Percentiles rank a stretch among this genome's conserved stretches.
Evolutionary conservation across 177 flowering plant genomes (phyloP).

Genomic region (Tripterygium wilfordii): DNA sequence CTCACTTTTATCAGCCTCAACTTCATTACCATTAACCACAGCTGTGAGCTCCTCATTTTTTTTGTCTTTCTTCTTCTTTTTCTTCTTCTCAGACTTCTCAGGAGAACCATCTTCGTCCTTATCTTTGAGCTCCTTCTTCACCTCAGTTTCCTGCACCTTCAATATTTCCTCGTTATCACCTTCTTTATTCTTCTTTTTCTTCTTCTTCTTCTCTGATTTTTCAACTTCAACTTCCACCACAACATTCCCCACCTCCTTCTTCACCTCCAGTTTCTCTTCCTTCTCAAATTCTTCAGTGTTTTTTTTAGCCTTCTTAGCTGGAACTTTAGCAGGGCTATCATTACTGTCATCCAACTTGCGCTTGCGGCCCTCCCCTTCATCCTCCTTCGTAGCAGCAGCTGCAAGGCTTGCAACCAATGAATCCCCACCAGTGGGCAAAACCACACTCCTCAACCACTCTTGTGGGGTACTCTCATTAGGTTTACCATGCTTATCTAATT

Average conservation of each 20-base stretch:
- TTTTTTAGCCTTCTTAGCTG: constrained; percentile 41
- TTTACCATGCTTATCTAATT: constrained; percentile 81
- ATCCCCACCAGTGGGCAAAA: constrained; percentile 70
- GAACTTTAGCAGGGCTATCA: constrained; percentile 27
- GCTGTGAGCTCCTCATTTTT: constrained; percentile 18
- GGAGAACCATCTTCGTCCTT: constrained; percentile 7
- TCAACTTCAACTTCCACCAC: constrained; percentile 16
- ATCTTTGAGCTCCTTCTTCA: constrained; percentile 29
- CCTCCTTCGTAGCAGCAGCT: constrained; percentile 28
- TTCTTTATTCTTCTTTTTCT: too few relatives aligned
- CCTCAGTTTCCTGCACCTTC: too few relatives aligned
- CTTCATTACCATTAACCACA: constrained; percentile 8
- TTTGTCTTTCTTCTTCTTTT: constrained; percentile 33
- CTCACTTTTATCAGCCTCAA: constrained; percentile 26
- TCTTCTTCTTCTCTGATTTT: too few relatives aligned
- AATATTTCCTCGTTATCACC: too few relatives aligned
- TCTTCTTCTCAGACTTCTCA: constrained; percentile 33
- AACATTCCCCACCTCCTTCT: constrained; percentile 1
- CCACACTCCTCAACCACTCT: constrained; percentile 81
- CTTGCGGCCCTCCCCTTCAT: constrained; percentile 37
- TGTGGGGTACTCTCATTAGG: constrained; percentile 70
- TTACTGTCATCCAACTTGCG: constrained; percentile 36
- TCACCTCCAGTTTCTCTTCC: not conserved
- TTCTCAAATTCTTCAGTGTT: not conserved
- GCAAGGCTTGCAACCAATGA: constrained; percentile 60